phyloP scores from a whole-genome alignment of 371 early-diverging fungal genomes.

The Mucor irregularis region DNA sequence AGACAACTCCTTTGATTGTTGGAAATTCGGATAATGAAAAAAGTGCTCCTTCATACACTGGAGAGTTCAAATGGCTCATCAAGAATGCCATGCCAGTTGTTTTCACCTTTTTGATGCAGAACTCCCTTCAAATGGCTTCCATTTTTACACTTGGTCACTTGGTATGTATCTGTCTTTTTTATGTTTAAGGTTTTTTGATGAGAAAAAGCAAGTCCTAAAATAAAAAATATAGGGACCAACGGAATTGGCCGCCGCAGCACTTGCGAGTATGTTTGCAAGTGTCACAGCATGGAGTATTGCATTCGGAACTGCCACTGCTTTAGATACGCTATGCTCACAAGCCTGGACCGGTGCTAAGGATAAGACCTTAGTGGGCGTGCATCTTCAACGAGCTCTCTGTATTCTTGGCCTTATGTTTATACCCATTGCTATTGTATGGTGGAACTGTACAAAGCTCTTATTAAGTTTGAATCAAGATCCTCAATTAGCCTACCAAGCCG shows the following conservation, averaged over 20 bases:
- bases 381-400: slow-evolving; percentile 81
- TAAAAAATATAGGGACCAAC: slow-evolving; percentile 42
- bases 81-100: slow-evolving; percentile 52
- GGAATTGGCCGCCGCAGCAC: slow-evolving; percentile 74
- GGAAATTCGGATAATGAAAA: not conserved
- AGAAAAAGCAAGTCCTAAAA: not conserved
- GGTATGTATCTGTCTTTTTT: too few relatives aligned
- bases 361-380: slow-evolving; percentile 73
- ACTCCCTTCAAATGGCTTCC: slow-evolving; percentile 59
- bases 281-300: slow-evolving; percentile 76
- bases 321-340: slow-evolving; percentile 89
- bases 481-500: slow-evolving; percentile 35
- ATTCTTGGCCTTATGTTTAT: slow-evolving; percentile 64
- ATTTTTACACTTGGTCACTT: slow-evolving; percentile 60
- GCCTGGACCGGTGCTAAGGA: slow-evolving; percentile 77
- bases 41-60: slow-evolving; percentile 4
- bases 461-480: slow-evolving; percentile 41
- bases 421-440: slow-evolving; percentile 80
- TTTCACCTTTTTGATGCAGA: slow-evolving; percentile 59
- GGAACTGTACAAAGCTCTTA: slow-evolving; percentile 57
- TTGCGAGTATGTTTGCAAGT: slow-evolving; percentile 76
- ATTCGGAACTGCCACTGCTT: slow-evolving; percentile 73
- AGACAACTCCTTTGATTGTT: slow-evolving; percentile 25
- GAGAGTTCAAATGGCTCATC: slow-evolving; percentile 39
- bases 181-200: too few relatives aligned